Base-by-base conservation (phyloP, 768 basidiomycete species). In the Boletus vermiculosoides region DNA sequence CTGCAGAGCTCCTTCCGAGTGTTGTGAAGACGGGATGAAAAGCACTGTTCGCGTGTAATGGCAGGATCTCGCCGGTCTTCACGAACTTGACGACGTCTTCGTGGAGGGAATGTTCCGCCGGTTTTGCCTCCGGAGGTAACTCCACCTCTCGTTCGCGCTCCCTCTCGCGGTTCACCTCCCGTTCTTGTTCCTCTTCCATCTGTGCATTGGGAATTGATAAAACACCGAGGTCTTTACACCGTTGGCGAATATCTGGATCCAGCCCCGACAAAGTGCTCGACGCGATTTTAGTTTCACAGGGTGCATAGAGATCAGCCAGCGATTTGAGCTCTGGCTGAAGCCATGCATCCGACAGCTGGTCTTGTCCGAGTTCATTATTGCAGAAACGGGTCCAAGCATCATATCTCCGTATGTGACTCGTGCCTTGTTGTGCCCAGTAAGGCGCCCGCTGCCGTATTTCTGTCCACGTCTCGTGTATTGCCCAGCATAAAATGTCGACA, bases 141-240 rank as follows among this genome's bases (percentile, higher is more conserved):
- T 33, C 31, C 31, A 33, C 31, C 4, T 33, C 31, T 33, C 31
- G 31, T 33, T 33, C 31, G 31, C 31, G 31, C 31, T 33, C 31
- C 31, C 12, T 11, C 12, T 33, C 31, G 10, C 75, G 75, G 2
- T 57, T 61, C 2, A 80, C 69, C 55, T 80, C 78, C 45, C 77
- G 64, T 61, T 80, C 80, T 52, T 77, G 77, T 50, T 80, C 77
- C 53, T 81, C 78, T 23, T 73, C 72, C 55, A 77, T 54, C 16
- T 52, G 59, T n/a, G 50, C 55, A 30, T 62, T 55, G 1, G 55
- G 61, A 12, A 51, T 30, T 1, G 55, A 51, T 13, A 46, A 9
- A n/a, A 63, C 25, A 0, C 64, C 64, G 16, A 65, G 58, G 12
- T 55, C 18, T 10, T 30, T 22, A 33, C 64, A 63, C 4, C 53